phyloP scores from a whole-genome alignment of 352 stramenopile genomes.

The Pythium utonaiense region DNA sequence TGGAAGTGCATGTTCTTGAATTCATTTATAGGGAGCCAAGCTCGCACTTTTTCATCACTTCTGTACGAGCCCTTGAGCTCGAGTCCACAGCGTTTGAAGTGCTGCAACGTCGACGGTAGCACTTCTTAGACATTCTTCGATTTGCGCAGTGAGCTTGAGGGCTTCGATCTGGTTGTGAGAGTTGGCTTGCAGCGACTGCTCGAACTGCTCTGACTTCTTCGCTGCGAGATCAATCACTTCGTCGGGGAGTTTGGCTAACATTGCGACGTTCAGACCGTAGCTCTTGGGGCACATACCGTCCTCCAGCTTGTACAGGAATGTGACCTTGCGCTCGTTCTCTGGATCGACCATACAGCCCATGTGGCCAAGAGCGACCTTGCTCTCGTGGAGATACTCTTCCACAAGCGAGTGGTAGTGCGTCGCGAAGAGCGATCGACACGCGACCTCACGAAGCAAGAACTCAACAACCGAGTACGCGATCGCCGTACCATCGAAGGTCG shows the following conservation, averaged over 20 bases:
- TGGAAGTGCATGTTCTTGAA: slow-evolving; percentile 1
- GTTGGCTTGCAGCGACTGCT: slow-evolving; percentile 57
- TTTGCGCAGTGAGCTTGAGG: slow-evolving; percentile 17
- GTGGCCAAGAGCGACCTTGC: slow-evolving; percentile 64
- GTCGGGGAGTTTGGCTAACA: slow-evolving; percentile 95
- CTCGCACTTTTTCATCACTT: not conserved
- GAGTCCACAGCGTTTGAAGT: slow-evolving; percentile 26
- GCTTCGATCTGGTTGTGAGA: slow-evolving; percentile 29
- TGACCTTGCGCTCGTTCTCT: slow-evolving; percentile 91
- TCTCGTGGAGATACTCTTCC: slow-evolving; percentile 74
- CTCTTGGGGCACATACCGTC: slow-evolving; percentile 96
- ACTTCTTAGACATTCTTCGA: slow-evolving; percentile 18
- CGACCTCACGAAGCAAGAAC: slow-evolving; percentile 81
- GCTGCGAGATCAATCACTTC: slow-evolving; percentile 92
- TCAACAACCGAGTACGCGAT: slow-evolving; percentile 98
- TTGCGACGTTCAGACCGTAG: slow-evolving; percentile 99
- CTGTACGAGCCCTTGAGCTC: slow-evolving; percentile 12
- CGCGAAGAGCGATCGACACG: slow-evolving; percentile 97
- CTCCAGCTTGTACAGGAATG: slow-evolving; percentile 99
- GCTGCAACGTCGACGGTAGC: slow-evolving; percentile 15
- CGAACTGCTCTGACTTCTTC: slow-evolving; percentile 90
- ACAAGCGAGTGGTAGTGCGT: slow-evolving; percentile 98
- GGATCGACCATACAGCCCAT: slow-evolving; percentile 84
- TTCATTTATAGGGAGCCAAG: no score
- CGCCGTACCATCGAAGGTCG: slow-evolving; percentile 98